A percentile compares a stretch with the other conserved stretches of the same genome.
phyloP scores from a whole-genome alignment of 2,329 filamentous ascomycete species.

The Gyromitra esculenta region DNA sequence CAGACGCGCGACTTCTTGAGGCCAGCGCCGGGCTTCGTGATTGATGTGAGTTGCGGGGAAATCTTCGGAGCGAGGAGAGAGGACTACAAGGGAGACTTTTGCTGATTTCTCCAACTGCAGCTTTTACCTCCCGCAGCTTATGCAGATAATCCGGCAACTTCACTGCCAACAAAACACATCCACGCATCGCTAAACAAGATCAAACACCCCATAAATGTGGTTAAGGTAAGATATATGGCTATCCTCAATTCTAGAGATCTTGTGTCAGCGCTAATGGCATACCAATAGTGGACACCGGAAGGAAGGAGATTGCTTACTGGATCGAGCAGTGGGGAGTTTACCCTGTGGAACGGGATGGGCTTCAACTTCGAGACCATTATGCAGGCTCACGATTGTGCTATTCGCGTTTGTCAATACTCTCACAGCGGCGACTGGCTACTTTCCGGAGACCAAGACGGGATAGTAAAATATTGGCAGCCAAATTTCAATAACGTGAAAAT shows the following conservation, averaged over 20 bases:
- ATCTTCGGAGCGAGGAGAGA: neutral
- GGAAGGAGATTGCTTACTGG: slow-evolving; percentile 90
- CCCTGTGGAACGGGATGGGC: slow-evolving; percentile 96
- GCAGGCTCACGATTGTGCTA: slow-evolving; percentile 86
- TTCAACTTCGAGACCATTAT: slow-evolving; percentile 99
- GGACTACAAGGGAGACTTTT: slow-evolving; percentile 10
- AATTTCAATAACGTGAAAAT: slow-evolving; percentile 99
- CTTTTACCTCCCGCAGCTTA: slow-evolving; percentile 87
- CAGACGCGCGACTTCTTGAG: slow-evolving; percentile 76
- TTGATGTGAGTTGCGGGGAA: slow-evolving; percentile 73
- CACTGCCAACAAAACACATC: slow-evolving; percentile 91
- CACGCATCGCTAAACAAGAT: slow-evolving; percentile 99
- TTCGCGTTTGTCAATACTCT: slow-evolving; percentile 85
- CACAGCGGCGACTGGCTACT: slow-evolving; percentile 97
- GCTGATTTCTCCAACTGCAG: slow-evolving; percentile 62
- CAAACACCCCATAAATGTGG: slow-evolving; percentile 95
- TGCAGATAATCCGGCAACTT: slow-evolving; percentile 78
- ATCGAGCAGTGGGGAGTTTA: slow-evolving; percentile 96
- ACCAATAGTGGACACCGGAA: slow-evolving; percentile 87
- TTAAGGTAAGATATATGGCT: slow-evolving; percentile 62
- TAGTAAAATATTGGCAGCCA: slow-evolving; percentile 98
- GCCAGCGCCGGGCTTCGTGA: slow-evolving; percentile 86
- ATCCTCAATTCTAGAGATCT: neutral
- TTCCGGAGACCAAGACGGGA: slow-evolving; percentile 91
- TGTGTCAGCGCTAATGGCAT: slow-evolving; percentile 13